phyloP scores from a whole-genome alignment of 495 filamentous ascomycete genomes.

The Parachaetomium inaequale region DNA sequence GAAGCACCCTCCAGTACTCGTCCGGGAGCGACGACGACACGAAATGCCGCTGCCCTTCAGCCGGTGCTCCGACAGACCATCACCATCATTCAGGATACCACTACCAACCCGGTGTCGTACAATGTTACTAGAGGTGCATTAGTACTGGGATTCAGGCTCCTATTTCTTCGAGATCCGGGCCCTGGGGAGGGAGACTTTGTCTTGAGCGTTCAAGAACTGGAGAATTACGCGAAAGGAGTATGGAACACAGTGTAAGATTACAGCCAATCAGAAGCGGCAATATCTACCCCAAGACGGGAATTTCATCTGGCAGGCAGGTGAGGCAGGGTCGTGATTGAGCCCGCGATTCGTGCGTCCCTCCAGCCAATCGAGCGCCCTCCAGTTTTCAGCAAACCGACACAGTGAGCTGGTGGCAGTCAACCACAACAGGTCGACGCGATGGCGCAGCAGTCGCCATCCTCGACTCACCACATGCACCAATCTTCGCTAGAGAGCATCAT shows the following conservation, averaged over 20 bases:
- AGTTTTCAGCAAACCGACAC: too few relatives aligned
- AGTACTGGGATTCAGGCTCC: slow-evolving; percentile 21
- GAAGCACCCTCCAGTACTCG: slow-evolving; percentile 5
- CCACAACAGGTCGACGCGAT: too few relatives aligned
- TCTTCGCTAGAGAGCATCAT: background rate
- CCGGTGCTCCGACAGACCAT: slow-evolving; percentile 6
- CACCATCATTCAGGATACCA: slow-evolving; percentile 6
- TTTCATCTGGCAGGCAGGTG: too few relatives aligned
- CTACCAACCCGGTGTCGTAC: slow-evolving; percentile 22
- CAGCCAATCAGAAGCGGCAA: too few relatives aligned
- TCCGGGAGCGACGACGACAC: slow-evolving; percentile 21
- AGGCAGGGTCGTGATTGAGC: too few relatives aligned
- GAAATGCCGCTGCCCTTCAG: slow-evolving; percentile 1
- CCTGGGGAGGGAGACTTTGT: slow-evolving; percentile 23
- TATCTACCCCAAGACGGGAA: too few relatives aligned
- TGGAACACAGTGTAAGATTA: slow-evolving; percentile 17
- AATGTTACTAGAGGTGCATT: slow-evolving; percentile 26
- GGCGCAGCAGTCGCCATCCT: too few relatives aligned
- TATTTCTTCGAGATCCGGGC: slow-evolving; percentile 22
- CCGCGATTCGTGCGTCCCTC: too few relatives aligned
- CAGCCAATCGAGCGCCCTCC: too few relatives aligned
- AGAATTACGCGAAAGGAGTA: slow-evolving; percentile 20
- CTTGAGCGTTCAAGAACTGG: slow-evolving; percentile 21
- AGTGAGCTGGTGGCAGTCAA: too few relatives aligned
- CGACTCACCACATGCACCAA: background rate